Evolutionary conservation across 192 early-diverging fungal species (phyloP).

Genomic region (Podila clonocystis): DNA sequence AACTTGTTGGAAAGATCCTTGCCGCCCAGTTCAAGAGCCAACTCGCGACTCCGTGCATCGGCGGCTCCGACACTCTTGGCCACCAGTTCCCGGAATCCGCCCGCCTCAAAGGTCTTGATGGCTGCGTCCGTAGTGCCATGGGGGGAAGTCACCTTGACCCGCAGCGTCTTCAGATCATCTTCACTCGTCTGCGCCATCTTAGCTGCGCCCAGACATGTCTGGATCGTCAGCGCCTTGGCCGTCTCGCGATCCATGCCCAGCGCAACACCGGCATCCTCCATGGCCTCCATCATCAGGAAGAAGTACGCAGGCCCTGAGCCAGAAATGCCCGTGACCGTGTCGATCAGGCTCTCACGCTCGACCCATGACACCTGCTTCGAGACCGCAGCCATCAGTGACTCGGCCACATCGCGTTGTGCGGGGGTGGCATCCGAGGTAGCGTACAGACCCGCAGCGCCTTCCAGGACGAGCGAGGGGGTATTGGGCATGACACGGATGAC

Average conservation of each 20-base stretch:
- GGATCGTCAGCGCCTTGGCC: constrained; percentile 83
- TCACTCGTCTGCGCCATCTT: constrained; percentile 78
- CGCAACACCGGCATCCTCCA: constrained; percentile 82
- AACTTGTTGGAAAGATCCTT: constrained; percentile 10
- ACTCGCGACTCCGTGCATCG: constrained; percentile 69
- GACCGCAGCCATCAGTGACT: constrained; percentile 76
- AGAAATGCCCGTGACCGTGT: constrained; percentile 89
- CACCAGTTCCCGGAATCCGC: constrained; percentile 62
- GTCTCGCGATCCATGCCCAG: constrained; percentile 79
- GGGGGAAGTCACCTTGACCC: constrained; percentile 91
- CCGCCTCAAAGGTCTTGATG: constrained; percentile 77
- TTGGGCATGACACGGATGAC: constrained; percentile 93
- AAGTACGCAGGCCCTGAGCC: constrained; percentile 98
- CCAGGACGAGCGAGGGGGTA: constrained; percentile 88
- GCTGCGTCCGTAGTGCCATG: constrained; percentile 95
- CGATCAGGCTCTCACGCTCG: constrained; percentile 76
- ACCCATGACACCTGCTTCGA: constrained; percentile 89
- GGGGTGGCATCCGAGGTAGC: constrained; percentile 69
- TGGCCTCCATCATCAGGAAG: constrained; percentile 90
- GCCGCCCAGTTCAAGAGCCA: constrained; percentile 66
- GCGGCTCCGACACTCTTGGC: constrained; percentile 72
- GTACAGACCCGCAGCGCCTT: constrained; percentile 90
- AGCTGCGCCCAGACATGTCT: constrained; percentile 93
- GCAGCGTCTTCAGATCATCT: constrained; percentile 76
- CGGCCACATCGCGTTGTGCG: constrained; percentile 71